These are phyloP conservation scores for Cladosporium sp. DNA, from an alignment of 2,329 filamentous ascomycete genomes.

Conservation along the genomic window DNA sequence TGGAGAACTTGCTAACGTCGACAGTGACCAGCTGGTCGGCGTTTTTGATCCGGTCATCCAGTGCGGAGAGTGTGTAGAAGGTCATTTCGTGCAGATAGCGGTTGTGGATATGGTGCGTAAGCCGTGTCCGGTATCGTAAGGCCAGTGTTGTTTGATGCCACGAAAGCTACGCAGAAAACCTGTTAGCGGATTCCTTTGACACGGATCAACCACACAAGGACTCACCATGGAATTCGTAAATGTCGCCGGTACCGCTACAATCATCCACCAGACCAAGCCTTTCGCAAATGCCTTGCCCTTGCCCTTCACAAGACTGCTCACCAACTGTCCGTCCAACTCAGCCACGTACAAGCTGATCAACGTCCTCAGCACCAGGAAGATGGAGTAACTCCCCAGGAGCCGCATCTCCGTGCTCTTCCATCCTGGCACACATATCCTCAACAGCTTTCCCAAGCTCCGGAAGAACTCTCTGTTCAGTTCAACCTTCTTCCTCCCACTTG, in stretches of 20 bases:
- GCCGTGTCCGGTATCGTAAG: slow-evolving; percentile 81
- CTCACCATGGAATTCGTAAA: slow-evolving; percentile 98
- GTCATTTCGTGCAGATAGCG: slow-evolving; percentile 96
- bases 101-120: slow-evolving; percentile 93
- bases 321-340: slow-evolving; percentile 87
- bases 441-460: slow-evolving; percentile 66
- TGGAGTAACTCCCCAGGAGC: slow-evolving; percentile 80
- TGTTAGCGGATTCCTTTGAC: not conserved
- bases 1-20: slow-evolving; percentile 93
- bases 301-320: slow-evolving; percentile 86
- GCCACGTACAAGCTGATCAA: slow-evolving; percentile 93
- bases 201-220: slow-evolving; percentile 11
- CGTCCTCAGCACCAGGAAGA: slow-evolving; percentile 85
- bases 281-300: slow-evolving; percentile 84
- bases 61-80: slow-evolving; percentile 89
- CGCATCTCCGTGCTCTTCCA: slow-evolving; percentile 84
- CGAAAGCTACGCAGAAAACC: slow-evolving; percentile 58
- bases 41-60: slow-evolving; percentile 98
- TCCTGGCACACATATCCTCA: slow-evolving; percentile 84
- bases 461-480: slow-evolving; percentile 88
- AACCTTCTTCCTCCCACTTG: slow-evolving; percentile 63
- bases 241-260: slow-evolving; percentile 89
- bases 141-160: slow-evolving; percentile 96
- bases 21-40: slow-evolving; percentile 96
- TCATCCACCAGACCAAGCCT: slow-evolving; percentile 95